Conservation (phyloP, 495 filamentous ascomycete species). For the Talaromyces stipitatus region DNA sequence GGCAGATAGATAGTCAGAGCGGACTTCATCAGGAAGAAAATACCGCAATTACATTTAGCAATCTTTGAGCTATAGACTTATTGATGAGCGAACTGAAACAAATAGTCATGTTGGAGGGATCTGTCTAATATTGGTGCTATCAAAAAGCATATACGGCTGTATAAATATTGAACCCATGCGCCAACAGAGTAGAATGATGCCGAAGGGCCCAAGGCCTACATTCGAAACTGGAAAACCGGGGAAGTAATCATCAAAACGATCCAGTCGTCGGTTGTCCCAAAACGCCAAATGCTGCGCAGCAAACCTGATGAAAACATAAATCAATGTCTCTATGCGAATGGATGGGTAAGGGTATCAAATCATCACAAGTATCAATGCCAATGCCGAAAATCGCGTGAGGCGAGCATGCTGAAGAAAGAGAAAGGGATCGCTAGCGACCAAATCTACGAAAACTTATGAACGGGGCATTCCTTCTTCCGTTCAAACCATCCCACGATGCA, state of each 20-base stretch:
- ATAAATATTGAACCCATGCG: neutral
- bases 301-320: neutral
- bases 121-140: neutral
- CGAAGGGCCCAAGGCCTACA: too few species aligned
- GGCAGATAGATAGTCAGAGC: neutral
- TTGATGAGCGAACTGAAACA: neutral
- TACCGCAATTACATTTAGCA: neutral
- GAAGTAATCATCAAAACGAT: neutral
- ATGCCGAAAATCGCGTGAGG: neutral
- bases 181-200: neutral
- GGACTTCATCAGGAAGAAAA: neutral
- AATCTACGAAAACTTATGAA: conserved; percentile 37
- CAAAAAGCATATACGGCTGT: neutral
- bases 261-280: neutral
- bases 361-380: neutral
- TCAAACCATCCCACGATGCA: conserved; percentile 56
- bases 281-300: neutral
- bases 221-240: too few species aligned
- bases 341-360: conserved; percentile 3
- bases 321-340: neutral
- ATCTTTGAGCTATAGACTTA: neutral
- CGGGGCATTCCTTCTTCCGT: conserved; percentile 46
- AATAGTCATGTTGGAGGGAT: neutral
- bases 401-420: neutral
- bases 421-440: neutral